phyloP scores from a whole-genome alignment of 202 grass and related monocot genomes.

The Thinopyrum obtusiflorum region DNA sequence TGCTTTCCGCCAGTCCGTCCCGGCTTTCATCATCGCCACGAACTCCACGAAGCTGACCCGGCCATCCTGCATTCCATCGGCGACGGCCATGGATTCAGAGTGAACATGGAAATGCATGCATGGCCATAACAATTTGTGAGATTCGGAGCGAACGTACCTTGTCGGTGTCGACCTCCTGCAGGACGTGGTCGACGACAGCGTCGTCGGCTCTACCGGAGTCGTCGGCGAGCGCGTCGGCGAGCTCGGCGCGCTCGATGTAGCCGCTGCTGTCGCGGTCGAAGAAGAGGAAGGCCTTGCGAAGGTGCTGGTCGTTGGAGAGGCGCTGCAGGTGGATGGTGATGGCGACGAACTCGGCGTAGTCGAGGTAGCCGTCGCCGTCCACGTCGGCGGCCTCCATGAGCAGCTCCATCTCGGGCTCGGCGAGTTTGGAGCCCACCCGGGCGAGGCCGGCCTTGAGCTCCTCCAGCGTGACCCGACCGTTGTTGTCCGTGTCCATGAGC shows the following conservation, averaged over 20 bases:
- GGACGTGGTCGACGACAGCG: too few species aligned
- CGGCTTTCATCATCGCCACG: constrained; percentile 91
- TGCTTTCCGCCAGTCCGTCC: constrained; percentile 94
- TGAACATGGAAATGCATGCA: too few species aligned
- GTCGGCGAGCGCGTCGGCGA: too few species aligned
- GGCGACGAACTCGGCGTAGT: constrained; percentile 93
- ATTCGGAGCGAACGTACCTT: constrained; percentile 37
- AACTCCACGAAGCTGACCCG: constrained; percentile 83
- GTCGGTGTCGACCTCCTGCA: too few species aligned
- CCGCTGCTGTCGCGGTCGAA: too few species aligned
- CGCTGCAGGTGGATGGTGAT: constrained; percentile 93
- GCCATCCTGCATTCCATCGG: constrained; percentile 44
- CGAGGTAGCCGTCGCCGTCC: constrained; percentile 85
- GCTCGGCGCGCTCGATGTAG: too few species aligned
- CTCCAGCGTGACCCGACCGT: constrained; percentile 67
- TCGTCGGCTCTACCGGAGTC: too few species aligned
- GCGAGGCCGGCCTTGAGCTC: constrained; percentile 80
- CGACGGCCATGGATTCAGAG: not conserved
- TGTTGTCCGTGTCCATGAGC: too few species aligned
- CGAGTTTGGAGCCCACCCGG: constrained; percentile 76
- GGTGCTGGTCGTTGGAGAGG: too few species aligned
- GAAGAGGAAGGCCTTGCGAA: too few species aligned
- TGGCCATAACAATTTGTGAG: too few species aligned
- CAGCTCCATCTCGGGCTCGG: constrained; percentile 86
- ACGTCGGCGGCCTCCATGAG: constrained; percentile 97